A percentile compares a stretch with the other conserved stretches of the same genome.
These are phyloP conservation scores for Tricladium varicosporioides DNA, from an alignment of 2,329 filamentous ascomycete species.

Conservation along the genomic window DNA sequence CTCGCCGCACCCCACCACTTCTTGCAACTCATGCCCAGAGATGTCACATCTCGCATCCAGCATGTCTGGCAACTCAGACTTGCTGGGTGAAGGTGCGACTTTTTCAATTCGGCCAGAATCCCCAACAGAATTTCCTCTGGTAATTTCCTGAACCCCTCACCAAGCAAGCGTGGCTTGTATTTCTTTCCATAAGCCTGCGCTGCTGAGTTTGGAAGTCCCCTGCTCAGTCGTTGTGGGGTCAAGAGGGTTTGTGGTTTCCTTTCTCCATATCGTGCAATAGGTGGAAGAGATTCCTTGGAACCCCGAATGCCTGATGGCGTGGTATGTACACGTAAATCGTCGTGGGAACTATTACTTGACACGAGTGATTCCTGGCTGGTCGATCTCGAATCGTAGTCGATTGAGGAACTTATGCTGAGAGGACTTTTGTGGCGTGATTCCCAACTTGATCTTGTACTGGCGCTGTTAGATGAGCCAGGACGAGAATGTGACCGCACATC, in stretches of 20 bases:
- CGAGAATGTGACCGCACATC: conserved; percentile 19
- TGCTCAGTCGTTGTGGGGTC: conserved; percentile 17
- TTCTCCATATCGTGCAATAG: conserved; percentile 16
- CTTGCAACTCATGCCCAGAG: conserved; percentile 47
- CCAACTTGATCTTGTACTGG: conserved; percentile 22
- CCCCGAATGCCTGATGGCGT: conserved; percentile 7
- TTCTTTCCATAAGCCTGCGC: conserved; percentile 9
- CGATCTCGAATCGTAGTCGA: conserved; percentile 23
- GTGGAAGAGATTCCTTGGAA: conserved; percentile 18
- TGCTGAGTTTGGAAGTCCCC: conserved; percentile 7
- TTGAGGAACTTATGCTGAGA: conserved; percentile 27
- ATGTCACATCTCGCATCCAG: conserved; percentile 61
- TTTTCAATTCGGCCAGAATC: conserved; percentile 53
- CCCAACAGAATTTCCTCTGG: conserved; percentile 58
- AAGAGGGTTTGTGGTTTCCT: conserved; percentile 15
- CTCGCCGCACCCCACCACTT: conserved; percentile 51
- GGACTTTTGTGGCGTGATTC: conserved; percentile 30
- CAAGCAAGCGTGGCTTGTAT: conserved; percentile 32
- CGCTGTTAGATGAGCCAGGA: conserved; percentile 17
- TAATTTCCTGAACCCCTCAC: conserved; percentile 53
- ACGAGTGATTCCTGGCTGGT: conserved; percentile 21
- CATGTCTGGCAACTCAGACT: conserved; percentile 60
- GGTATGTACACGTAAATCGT: conserved; percentile 7
- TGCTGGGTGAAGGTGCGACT: conserved; percentile 46
- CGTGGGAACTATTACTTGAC: conserved; percentile 10